A percentile compares a stretch with the other conserved stretches of the same genome.
phyloP scores from a whole-genome alignment of 2,329 filamentous ascomycete species.

The Colletotrichum sansevieriae region DNA sequence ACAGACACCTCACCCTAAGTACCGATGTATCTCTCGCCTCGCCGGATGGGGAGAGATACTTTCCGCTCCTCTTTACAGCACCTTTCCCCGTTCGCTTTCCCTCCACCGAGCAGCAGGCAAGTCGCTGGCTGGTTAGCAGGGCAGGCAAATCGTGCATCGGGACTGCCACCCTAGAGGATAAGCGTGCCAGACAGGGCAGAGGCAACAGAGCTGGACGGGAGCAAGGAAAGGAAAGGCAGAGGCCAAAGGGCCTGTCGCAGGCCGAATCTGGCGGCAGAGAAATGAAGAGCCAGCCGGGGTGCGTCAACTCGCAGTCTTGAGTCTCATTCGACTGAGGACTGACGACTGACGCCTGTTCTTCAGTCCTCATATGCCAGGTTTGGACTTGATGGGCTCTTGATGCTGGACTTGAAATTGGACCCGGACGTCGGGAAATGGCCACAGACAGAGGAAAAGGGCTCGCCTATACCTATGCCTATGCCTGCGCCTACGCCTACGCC shows the following conservation, averaged over 20 bases:
- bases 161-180: no score
- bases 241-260: slow-evolving; percentile 25
- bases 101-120: no score
- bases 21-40: no score
- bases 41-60: no score
- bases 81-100: no score
- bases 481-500: no score
- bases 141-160: no score
- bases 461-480: background rate
- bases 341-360: background rate
- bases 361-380: slow-evolving; percentile 30
- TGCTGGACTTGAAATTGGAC: slow-evolving; percentile 26
- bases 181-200: background rate
- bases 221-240: background rate
- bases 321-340: slow-evolving; percentile 7
- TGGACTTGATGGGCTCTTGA: slow-evolving; percentile 20
- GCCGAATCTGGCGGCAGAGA: slow-evolving; percentile 31
- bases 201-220: background rate
- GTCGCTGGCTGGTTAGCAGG: no score
- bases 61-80: no score
- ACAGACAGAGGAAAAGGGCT: slow-evolving; percentile 11
- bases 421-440: slow-evolving; percentile 22
- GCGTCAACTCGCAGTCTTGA: slow-evolving; percentile 11
- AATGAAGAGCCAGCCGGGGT: slow-evolving; percentile 32
- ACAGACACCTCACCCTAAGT: no score